These are phyloP conservation scores for Xanthoconium stramineum DNA, from an alignment of 768 basidiomycete genomes.

Conservation along the genomic window DNA sequence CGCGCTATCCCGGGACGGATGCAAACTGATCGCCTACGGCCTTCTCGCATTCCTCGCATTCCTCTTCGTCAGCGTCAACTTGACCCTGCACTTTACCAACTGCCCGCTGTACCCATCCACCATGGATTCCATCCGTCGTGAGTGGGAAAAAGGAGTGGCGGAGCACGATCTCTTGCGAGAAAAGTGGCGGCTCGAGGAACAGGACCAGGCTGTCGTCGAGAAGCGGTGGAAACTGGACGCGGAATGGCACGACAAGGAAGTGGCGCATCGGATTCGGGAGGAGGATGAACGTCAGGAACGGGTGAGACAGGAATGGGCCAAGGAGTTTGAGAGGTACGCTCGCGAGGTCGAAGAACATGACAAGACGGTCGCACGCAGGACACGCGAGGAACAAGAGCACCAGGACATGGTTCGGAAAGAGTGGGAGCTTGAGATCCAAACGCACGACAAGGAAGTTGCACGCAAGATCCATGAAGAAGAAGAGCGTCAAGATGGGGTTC, in stretches of 20 bases:
- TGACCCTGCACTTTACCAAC: constrained; percentile 2
- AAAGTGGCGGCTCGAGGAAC: constrained; percentile 7
- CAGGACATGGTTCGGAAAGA: neutral
- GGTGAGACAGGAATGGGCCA: constrained; percentile 2
- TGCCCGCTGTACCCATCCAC: constrained; percentile 12
- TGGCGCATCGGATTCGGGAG: neutral
- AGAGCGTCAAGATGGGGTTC: neutral
- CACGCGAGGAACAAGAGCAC: neutral
- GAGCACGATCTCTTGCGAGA: neutral
- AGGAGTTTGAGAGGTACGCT: constrained; percentile 1
- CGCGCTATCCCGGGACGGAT: neutral
- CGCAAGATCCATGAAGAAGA: constrained; percentile 6
- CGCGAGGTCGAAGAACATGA: neutral
- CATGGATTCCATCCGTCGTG: constrained; percentile 8
- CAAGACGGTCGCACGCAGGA: neutral
- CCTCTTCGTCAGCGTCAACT: neutral
- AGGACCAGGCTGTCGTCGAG: neutral
- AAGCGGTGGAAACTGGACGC: constrained; percentile 10
- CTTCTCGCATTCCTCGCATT: neutral
- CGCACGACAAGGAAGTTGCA: neutral
- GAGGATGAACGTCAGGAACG: constrained; percentile 9
- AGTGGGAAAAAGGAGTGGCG: constrained; percentile 6
- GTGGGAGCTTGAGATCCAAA: neutral
- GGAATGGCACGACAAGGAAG: constrained; percentile 11
- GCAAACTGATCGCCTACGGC: neutral